phyloP scores from a whole-genome alignment of 495 filamentous ascomycete genomes.

The Poronia punctata region DNA sequence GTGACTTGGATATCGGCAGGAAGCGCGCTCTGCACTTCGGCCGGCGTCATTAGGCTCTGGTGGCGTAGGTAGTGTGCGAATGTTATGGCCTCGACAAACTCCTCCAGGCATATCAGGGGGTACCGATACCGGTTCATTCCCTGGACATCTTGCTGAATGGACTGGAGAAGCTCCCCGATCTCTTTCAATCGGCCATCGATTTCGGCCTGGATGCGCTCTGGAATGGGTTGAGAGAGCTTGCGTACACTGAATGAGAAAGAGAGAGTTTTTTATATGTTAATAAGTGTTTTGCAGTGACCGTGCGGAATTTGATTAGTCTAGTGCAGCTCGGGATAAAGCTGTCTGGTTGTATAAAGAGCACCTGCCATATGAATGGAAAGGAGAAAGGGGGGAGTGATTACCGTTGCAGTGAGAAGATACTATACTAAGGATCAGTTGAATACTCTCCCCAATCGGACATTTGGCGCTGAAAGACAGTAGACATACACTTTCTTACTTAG shows the following conservation, averaged over 20 bases:
- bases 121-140: slow-evolving; percentile 80
- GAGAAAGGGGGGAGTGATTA: slow-evolving; percentile 28
- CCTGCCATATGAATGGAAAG: not conserved
- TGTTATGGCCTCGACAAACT: slow-evolving; percentile 78
- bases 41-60: slow-evolving; percentile 63
- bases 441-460: slow-evolving; percentile 6
- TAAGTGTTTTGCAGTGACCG: too few relatives aligned
- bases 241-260: slow-evolving; percentile 54
- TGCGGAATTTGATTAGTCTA: too few relatives aligned
- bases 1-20: slow-evolving; percentile 54
- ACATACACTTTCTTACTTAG: slow-evolving; percentile 93
- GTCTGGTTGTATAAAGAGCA: not conserved
- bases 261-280: slow-evolving; percentile 14
- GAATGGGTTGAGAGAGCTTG: slow-evolving; percentile 55
- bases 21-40: slow-evolving; percentile 48
- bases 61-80: slow-evolving; percentile 82
- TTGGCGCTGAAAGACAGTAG: too few relatives aligned
- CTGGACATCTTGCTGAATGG: slow-evolving; percentile 65
- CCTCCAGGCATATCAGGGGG: slow-evolving; percentile 79
- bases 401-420: slow-evolving; percentile 92
- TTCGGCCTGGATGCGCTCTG: slow-evolving; percentile 56
- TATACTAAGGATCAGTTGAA: too few relatives aligned
- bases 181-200: slow-evolving; percentile 54
- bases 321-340: too few relatives aligned
- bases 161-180: slow-evolving; percentile 59